Conservation (phyloP, 2,329 filamentous ascomycete species). For the Paramyrothecium roridum region DNA sequence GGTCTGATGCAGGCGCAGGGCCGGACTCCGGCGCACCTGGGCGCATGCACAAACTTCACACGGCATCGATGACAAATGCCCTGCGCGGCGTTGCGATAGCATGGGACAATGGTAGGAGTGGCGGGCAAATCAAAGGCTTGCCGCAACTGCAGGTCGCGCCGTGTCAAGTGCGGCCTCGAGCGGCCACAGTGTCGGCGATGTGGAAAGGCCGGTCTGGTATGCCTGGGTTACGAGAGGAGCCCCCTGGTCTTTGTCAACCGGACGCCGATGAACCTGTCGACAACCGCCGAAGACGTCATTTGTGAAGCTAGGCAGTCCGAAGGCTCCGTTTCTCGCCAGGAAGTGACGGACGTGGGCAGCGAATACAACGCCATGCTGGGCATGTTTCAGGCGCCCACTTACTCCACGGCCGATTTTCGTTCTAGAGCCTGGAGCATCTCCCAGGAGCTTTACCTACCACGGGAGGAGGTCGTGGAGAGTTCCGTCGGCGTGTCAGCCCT, state of each 20-base stretch:
- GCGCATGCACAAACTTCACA: no score
- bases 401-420: not conserved
- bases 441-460: not conserved
- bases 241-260: conserved; percentile 1
- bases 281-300: conserved; percentile 1
- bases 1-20: not conserved
- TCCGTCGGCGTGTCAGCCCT: not conserved
- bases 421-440: not conserved
- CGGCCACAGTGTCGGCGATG: conserved; percentile 2
- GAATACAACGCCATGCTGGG: not conserved
- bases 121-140: conserved; percentile 2
- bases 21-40: no score
- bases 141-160: conserved; percentile 2
- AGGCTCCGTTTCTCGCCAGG: not conserved
- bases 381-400: not conserved
- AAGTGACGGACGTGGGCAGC: not conserved
- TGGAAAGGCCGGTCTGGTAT: conserved; percentile 1
- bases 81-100: not conserved
- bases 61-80: no score
- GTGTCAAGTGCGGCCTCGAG: conserved; percentile 2
- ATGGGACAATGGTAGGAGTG: not conserved
- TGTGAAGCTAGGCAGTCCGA: not conserved
- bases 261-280: not conserved
- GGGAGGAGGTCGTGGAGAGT: not conserved
- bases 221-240: conserved; percentile 1